phyloP scores from a whole-genome alignment of 2,329 filamentous ascomycete genomes.

The Trichoderma sp. region DNA sequence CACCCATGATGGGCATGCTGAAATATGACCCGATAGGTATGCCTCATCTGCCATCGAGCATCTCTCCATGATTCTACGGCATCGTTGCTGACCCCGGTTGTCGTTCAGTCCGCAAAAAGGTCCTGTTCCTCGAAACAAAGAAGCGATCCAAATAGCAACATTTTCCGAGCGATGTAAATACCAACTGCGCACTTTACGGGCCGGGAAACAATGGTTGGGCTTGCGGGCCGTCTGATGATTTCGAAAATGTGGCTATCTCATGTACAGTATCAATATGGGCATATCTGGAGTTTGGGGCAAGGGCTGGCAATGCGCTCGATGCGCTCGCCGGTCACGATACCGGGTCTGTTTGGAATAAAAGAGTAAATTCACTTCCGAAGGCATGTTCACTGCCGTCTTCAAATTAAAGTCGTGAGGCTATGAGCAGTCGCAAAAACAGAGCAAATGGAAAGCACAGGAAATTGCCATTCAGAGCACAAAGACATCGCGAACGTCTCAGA shows the following conservation, averaged over 20 bases:
- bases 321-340: constrained; percentile 23
- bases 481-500: background rate
- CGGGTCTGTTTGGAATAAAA: constrained; percentile 23
- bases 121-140: constrained; percentile 93
- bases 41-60: constrained; percentile 24
- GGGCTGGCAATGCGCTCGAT: constrained; percentile 25
- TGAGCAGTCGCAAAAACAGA: constrained; percentile 9
- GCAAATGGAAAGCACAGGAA: background rate
- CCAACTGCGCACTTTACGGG: background rate
- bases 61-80: background rate
- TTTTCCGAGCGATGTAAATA: background rate
- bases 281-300: constrained; percentile 40
- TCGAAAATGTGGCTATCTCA: constrained; percentile 1
- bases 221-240: background rate
- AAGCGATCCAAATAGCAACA: constrained; percentile 63
- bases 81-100: background rate
- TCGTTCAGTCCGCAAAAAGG: constrained; percentile 80
- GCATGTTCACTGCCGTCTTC: no score
- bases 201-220: constrained; percentile 2
- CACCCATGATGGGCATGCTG: constrained; percentile 89
- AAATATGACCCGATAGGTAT: constrained; percentile 97
- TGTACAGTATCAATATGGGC: constrained; percentile 37
- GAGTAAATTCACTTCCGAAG: constrained; percentile 2
- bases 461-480: background rate
- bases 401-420: background rate